Conservation (phyloP, 2,329 filamentous ascomycete species). For the Xylaria hypoxylon region DNA sequence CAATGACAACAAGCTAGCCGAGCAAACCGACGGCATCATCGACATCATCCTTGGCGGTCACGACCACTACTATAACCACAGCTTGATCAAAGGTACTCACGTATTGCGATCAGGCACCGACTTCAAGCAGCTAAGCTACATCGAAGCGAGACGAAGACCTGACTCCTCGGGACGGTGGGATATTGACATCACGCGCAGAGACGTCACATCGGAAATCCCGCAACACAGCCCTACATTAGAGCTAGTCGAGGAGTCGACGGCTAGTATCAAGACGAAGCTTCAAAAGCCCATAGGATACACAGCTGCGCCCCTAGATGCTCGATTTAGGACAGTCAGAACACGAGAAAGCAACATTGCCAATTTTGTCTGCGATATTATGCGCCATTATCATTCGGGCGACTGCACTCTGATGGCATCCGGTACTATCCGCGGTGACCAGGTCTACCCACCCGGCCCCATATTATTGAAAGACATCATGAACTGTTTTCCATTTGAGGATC, state of each 20-base stretch:
- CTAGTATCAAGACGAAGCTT: conserved; percentile 78
- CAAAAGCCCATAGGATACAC: conserved; percentile 89
- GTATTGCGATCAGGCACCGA: conserved; percentile 89
- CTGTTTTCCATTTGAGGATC: conserved; percentile 94
- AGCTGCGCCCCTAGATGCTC: conserved; percentile 82
- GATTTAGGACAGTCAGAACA: conserved; percentile 83
- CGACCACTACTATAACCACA: conserved; percentile 88
- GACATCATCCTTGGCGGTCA: conserved; percentile 91
- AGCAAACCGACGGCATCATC: conserved; percentile 77
- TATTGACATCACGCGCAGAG: conserved; percentile 79
- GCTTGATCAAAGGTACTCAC: conserved; percentile 81
- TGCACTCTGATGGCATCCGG: conserved; percentile 87
- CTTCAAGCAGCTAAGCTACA: conserved; percentile 91
- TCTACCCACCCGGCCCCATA: conserved; percentile 84
- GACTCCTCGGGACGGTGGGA: conserved; percentile 71
- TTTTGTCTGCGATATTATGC: conserved; percentile 92
- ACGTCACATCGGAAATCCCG: conserved; percentile 76
- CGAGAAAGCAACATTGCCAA: conserved; percentile 88
- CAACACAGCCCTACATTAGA: conserved; percentile 70
- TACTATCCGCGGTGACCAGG: conserved; percentile 87
- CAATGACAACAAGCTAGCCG: conserved; percentile 87
- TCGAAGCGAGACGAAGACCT: conserved; percentile 74
- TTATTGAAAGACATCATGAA: conserved; percentile 85
- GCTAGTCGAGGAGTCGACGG: conserved; percentile 76
- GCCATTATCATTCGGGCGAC: conserved; percentile 82